Evolutionary conservation across 176 grass and related monocot genomes (phyloP).

Genomic region (Musa schizocarpa): DNA sequence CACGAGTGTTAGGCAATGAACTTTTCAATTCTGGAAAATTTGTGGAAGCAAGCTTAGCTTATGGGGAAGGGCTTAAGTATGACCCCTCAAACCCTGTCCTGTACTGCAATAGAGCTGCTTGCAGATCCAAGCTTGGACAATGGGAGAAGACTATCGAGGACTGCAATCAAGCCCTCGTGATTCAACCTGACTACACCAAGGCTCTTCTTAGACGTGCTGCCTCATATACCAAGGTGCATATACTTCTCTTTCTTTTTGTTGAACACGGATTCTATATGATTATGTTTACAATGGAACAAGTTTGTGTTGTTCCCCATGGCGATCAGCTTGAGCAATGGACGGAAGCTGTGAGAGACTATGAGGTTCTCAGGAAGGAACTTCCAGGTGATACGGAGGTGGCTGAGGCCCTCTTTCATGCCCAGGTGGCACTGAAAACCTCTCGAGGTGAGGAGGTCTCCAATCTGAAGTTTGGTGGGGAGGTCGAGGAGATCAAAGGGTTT

Average conservation of each 20-base stretch:
- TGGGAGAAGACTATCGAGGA: slow-evolving; percentile 93
- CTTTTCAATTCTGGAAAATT: slow-evolving; percentile 82
- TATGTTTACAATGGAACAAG: neutral
- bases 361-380: slow-evolving; percentile 68
- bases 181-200: slow-evolving; percentile 88
- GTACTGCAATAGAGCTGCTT: slow-evolving; percentile 92
- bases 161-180: slow-evolving; percentile 86
- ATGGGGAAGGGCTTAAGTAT: slow-evolving; percentile 77
- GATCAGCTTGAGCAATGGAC: slow-evolving; percentile 74
- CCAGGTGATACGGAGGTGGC: slow-evolving; percentile 72
- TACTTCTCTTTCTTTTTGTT: neutral
- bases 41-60: slow-evolving; percentile 68
- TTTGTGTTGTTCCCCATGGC: slow-evolving; percentile 15
- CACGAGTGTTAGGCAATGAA: slow-evolving; percentile 76
- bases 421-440: slow-evolving; percentile 76
- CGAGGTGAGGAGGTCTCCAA: slow-evolving; percentile 79
- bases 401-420: slow-evolving; percentile 88
- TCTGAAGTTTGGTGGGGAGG: slow-evolving; percentile 89
- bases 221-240: slow-evolving; percentile 67
- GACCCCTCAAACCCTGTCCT: slow-evolving; percentile 76
- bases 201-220: slow-evolving; percentile 90
- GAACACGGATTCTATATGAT: neutral
- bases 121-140: slow-evolving; percentile 69
- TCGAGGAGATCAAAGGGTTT: slow-evolving; percentile 67
- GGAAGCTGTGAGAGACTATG: slow-evolving; percentile 81